Conservation (phyloP, 306 rosid species). For the Ochetophila trinervis region DNA sequence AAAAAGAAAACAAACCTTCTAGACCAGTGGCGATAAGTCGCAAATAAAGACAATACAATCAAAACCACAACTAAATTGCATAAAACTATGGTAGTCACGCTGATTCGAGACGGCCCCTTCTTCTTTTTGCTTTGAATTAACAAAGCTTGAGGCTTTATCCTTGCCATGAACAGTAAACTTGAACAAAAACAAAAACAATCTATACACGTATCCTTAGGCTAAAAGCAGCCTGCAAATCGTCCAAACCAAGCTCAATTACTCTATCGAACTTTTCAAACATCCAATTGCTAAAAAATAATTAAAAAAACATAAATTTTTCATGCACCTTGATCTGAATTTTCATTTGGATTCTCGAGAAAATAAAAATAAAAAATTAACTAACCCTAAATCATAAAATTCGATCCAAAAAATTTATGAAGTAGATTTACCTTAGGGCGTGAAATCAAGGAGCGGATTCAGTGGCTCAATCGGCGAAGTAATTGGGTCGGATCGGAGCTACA, state of each 20-base stretch:
- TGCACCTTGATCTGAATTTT: not conserved
- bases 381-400: slow-evolving; percentile 3
- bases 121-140: slow-evolving; percentile 42
- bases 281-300: not conserved
- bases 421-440: not conserved
- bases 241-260: not conserved
- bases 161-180: slow-evolving; percentile 28
- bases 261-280: not conserved
- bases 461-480: not conserved
- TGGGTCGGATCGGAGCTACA: not conserved
- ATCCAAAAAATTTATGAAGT: not conserved
- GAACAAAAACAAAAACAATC: slow-evolving; percentile 5
- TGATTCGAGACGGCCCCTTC: slow-evolving; percentile 40
- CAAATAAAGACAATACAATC: slow-evolving; percentile 32
- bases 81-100: slow-evolving; percentile 31
- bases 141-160: slow-evolving; percentile 42
- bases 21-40: slow-evolving; percentile 35
- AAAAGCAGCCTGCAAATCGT: not conserved
- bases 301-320: not conserved
- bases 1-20: slow-evolving; percentile 14
- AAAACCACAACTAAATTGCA: slow-evolving; percentile 31
- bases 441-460: not conserved
- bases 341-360: not conserved
- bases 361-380: not conserved
- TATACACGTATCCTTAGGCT: not conserved